Evolutionary conservation across 225 moss, liverwort and hornwort genomes (phyloP).

Genomic region (Anthoceros angustus): DNA sequence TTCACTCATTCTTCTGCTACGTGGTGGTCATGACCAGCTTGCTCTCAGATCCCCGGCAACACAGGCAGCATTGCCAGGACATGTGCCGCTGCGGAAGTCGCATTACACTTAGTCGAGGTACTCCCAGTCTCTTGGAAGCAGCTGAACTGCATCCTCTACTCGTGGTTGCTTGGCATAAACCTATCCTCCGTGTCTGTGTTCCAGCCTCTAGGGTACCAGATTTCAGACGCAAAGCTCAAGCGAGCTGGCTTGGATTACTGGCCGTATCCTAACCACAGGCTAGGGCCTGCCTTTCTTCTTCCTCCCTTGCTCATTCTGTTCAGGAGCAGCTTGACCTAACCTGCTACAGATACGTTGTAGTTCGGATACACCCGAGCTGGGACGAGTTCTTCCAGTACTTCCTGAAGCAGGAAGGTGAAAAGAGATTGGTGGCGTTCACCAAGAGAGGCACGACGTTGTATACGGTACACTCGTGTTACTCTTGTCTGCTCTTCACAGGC

Average conservation of each 20-base stretch:
- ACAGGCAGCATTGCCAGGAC: slow-evolving; percentile 96
- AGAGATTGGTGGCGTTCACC: slow-evolving; percentile 69
- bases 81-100: slow-evolving; percentile 89
- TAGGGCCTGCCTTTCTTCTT: not conserved
- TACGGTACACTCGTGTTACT: slow-evolving; percentile 28
- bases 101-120: slow-evolving; percentile 94
- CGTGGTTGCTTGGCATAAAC: not conserved
- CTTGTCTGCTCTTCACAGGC: not conserved
- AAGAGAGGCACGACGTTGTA: slow-evolving; percentile 58
- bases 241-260: slow-evolving; percentile 99
- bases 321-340: not conserved
- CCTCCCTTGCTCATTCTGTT: not conserved
- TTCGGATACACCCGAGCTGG: slow-evolving; percentile 94
- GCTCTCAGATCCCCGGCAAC: slow-evolving; percentile 81
- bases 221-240: slow-evolving; percentile 85
- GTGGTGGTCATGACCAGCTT: not conserved
- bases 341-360: slow-evolving; percentile 78
- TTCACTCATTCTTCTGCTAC: not conserved
- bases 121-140: slow-evolving; percentile 5
- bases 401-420: slow-evolving; percentile 77
- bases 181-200: not conserved
- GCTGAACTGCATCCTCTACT: slow-evolving; percentile 6
- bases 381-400: slow-evolving; percentile 72
- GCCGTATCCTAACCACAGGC: slow-evolving; percentile 66
- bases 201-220: slow-evolving; percentile 82